These are phyloP conservation scores for Marasmius sp. DNA, from an alignment of 1,284 basidiomycete species.

Conservation along the genomic window DNA sequence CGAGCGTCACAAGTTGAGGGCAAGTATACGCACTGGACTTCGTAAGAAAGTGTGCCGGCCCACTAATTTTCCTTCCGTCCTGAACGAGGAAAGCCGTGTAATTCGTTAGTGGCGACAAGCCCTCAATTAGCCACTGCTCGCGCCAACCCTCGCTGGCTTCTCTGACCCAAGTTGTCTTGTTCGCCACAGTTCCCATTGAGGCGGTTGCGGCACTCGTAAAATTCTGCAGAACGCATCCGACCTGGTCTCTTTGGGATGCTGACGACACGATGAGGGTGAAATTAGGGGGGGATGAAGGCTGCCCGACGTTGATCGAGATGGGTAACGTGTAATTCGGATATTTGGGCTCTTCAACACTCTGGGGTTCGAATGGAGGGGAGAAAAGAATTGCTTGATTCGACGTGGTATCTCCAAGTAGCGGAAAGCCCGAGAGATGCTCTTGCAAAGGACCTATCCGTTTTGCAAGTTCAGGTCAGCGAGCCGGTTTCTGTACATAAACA, in stretches of 20 bases:
- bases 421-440: slow-evolving; percentile 33
- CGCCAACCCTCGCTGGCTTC: slow-evolving; percentile 56
- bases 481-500: background rate
- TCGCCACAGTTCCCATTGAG: slow-evolving; percentile 41
- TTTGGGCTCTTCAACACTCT: slow-evolving; percentile 38
- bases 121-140: slow-evolving; percentile 62
- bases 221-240: slow-evolving; percentile 15
- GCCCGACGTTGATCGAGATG: slow-evolving; percentile 44
- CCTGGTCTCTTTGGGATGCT: slow-evolving; percentile 33
- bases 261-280: slow-evolving; percentile 56
- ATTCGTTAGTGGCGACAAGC: slow-evolving; percentile 61
- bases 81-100: slow-evolving; percentile 68
- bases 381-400: slow-evolving; percentile 75
- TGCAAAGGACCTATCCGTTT: slow-evolving; percentile 15
- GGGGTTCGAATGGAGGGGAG: slow-evolving; percentile 57
- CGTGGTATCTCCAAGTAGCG: slow-evolving; percentile 77
- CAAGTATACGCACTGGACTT: slow-evolving; percentile 57
- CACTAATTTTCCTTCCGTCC: slow-evolving; percentile 51
- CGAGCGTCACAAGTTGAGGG: slow-evolving; percentile 8
- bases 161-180: slow-evolving; percentile 53
- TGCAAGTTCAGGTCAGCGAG: slow-evolving; percentile 3
- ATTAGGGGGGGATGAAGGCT: slow-evolving; percentile 43
- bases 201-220: slow-evolving; percentile 25
- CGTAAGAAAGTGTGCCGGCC: slow-evolving; percentile 65
- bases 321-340: slow-evolving; percentile 86